Percentiles rank a stretch among this genome's conserved stretches.
Evolutionary conservation across 768 basidiomycete genomes (phyloP).

Genomic region (Boletus rex-veris): DNA sequence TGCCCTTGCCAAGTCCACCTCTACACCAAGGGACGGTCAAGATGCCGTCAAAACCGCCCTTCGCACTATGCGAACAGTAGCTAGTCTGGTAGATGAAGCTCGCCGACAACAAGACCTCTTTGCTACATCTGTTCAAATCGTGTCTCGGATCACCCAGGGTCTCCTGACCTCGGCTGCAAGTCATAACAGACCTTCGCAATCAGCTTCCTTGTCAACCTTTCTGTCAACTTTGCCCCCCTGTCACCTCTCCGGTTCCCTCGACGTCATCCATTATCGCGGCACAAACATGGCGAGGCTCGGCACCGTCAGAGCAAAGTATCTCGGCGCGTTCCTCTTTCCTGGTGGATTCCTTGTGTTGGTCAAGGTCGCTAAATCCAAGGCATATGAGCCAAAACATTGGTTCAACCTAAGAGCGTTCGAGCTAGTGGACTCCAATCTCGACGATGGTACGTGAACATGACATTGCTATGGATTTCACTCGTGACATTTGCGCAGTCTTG

Average conservation of each 20-base stretch:
- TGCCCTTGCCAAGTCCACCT: neutral
- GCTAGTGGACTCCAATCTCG: slow-evolving; percentile 61
- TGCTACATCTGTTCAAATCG: slow-evolving; percentile 63
- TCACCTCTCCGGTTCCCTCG: slow-evolving; percentile 78
- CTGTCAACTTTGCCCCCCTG: slow-evolving; percentile 75
- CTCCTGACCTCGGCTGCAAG: slow-evolving; percentile 27
- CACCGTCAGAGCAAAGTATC: slow-evolving; percentile 75
- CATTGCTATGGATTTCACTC: slow-evolving; percentile 1
- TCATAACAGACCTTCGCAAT: slow-evolving; percentile 31
- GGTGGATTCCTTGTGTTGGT: slow-evolving; percentile 84
- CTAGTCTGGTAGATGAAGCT: slow-evolving; percentile 78
- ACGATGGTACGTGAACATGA: slow-evolving; percentile 65
- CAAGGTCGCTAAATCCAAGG: slow-evolving; percentile 76
- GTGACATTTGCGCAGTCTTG: slow-evolving; percentile 46
- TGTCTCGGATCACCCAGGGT: slow-evolving; percentile 56
- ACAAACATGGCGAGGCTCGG: slow-evolving; percentile 40
- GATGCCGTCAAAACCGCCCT: slow-evolving; percentile 42
- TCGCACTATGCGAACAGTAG: slow-evolving; percentile 72
- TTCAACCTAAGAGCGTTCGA: slow-evolving; percentile 75
- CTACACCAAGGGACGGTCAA: neutral
- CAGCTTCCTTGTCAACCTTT: slow-evolving; percentile 50
- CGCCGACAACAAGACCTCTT: slow-evolving; percentile 61
- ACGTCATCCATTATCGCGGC: slow-evolving; percentile 74
- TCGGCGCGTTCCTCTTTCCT: slow-evolving; percentile 85
- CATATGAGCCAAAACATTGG: slow-evolving; percentile 88